Evolutionary conservation across 2,329 filamentous ascomycete species (phyloP).

Genomic region (Arthrobotrys pseudoclavata): DNA sequence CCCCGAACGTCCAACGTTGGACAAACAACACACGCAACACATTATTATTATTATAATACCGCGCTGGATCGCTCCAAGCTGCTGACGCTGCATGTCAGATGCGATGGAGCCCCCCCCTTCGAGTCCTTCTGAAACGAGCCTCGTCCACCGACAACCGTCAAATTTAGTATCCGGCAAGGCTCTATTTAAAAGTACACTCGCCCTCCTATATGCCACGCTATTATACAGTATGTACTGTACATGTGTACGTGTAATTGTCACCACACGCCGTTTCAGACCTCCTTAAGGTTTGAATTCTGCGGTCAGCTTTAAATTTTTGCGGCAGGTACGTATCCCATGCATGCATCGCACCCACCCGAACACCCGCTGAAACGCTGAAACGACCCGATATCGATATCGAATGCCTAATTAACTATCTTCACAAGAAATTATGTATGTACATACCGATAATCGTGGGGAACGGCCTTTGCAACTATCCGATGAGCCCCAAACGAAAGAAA

Average conservation of each 20-base stretch:
- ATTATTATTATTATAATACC: not conserved
- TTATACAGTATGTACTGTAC: conserved; percentile 8
- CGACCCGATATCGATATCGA: conserved; percentile 42
- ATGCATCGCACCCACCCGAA: conserved; percentile 6
- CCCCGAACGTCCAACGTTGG: conserved; percentile 9
- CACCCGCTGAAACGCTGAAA: conserved; percentile 35
- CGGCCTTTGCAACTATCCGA: conserved; percentile 13
- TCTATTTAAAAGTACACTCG: conserved; percentile 20
- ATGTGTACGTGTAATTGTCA: conserved; percentile 16
- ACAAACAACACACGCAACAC: conserved; percentile 35
- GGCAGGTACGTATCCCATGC: conserved; percentile 16
- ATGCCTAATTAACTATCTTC: not conserved
- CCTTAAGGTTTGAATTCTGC: conserved; percentile 11
- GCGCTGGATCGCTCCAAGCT: not conserved
- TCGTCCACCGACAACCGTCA: conserved; percentile 11
- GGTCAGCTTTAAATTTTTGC: conserved; percentile 24
- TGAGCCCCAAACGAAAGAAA: conserved; percentile 3
- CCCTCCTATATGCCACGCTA: conserved; percentile 17
- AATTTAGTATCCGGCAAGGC: conserved; percentile 16
- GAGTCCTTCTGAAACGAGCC: conserved; percentile 10
- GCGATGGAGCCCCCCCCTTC: conserved; percentile 3
- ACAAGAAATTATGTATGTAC: not conserved
- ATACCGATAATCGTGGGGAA: conserved; percentile 12
- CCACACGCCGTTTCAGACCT: conserved; percentile 25
- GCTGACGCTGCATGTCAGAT: conserved; percentile 55